A percentile compares a stretch with the other conserved stretches of the same genome.
Conservation (phyloP, 306 rosid genomes). For the Malus sylvestris region DNA sequence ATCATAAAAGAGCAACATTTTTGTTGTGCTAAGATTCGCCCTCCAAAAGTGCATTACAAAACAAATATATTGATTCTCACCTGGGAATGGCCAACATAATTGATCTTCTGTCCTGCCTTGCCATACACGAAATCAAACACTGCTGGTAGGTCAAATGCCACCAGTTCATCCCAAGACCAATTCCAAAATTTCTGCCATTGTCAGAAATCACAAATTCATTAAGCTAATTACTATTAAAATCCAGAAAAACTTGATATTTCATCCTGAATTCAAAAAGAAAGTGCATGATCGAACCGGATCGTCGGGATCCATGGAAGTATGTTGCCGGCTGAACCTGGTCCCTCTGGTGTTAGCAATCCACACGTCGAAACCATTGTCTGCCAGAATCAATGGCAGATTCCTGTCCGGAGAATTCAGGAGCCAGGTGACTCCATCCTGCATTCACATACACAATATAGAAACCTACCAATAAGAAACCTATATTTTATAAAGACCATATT, state of each 20-base stretch:
- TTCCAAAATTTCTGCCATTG: conserved; percentile 60
- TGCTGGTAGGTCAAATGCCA: conserved; percentile 68
- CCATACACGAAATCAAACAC: conserved; percentile 52
- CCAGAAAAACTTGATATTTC: not conserved
- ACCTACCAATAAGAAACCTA: not conserved
- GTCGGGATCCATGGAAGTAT: conserved; percentile 40
- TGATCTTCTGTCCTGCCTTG: conserved; percentile 66
- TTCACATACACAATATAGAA: not conserved
- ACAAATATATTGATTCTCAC: conserved; percentile 34
- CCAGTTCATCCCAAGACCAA: conserved; percentile 87
- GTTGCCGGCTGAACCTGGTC: conserved; percentile 67
- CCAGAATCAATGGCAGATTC: conserved; percentile 69
- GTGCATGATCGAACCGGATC: conserved; percentile 16
- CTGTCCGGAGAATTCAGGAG: conserved; percentile 62
- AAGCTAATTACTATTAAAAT: not conserved
- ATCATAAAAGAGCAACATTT: too few relatives aligned
- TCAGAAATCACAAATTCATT: conserved; percentile 1
- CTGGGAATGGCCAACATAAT: conserved; percentile 84
- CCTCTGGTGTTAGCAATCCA: conserved; percentile 90
- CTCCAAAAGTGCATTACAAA: not conserved
- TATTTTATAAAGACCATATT: too few relatives aligned
- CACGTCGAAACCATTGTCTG: conserved; percentile 74
- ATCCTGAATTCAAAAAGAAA: not conserved
- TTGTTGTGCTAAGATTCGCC: too few relatives aligned
- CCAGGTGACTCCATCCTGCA: conserved; percentile 82